These are phyloP conservation scores for Didymella lethalis DNA, from an alignment of 2,329 filamentous ascomycete species.

Conservation along the genomic window DNA sequence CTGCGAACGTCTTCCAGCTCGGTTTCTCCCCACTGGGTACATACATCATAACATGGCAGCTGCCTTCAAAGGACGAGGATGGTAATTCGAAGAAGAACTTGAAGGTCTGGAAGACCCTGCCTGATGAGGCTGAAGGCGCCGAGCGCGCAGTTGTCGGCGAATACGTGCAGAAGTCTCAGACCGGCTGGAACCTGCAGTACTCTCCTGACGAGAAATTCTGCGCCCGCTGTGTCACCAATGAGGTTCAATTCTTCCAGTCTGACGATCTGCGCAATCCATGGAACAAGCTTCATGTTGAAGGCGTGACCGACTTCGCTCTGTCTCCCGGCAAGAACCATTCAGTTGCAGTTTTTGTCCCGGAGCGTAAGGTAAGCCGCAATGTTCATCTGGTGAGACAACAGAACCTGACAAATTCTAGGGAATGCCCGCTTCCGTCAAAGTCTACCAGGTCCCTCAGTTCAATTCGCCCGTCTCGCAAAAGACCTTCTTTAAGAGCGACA, in stretches of 20 bases:
- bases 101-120: constrained; percentile 90
- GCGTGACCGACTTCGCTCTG: constrained; percentile 86
- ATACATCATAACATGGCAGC: constrained; percentile 96
- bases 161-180: constrained; percentile 96
- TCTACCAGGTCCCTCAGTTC: constrained; percentile 93
- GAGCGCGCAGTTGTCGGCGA: constrained; percentile 78
- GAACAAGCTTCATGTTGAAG: constrained; percentile 95
- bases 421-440: constrained; percentile 90
- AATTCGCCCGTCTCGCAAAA: constrained; percentile 86
- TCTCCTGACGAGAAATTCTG: constrained; percentile 92
- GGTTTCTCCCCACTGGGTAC: constrained; percentile 92
- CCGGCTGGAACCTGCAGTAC: constrained; percentile 97
- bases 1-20: constrained; percentile 89
- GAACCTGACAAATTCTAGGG: constrained; percentile 64
- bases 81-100: constrained; percentile 95
- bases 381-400: background rate
- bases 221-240: constrained; percentile 92
- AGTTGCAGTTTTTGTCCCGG: constrained; percentile 92
- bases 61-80: constrained; percentile 88
- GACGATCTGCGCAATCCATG: constrained; percentile 84
- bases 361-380: constrained; percentile 76
- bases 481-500: constrained; percentile 99
- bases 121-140: constrained; percentile 67
- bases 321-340: constrained; percentile 90
- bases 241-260: constrained; percentile 96